A percentile compares a stretch with the other conserved stretches of the same genome.
Conservation (phyloP, 371 early-diverging fungal species). For the Saksenaea vasiformis region DNA sequence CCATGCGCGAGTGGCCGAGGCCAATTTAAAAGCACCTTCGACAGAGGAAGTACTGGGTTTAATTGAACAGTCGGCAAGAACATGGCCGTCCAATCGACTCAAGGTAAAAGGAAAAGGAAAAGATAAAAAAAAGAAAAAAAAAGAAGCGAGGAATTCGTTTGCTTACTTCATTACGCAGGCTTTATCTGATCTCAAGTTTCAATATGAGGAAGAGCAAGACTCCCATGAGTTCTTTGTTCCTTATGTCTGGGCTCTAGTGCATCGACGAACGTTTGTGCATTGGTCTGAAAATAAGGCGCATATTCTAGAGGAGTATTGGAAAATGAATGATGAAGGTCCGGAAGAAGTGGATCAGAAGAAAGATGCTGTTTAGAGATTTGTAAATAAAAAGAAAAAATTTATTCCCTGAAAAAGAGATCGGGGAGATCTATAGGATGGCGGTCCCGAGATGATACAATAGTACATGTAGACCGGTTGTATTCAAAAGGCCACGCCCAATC, state of each 20-base stretch:
- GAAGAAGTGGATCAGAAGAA: not conserved
- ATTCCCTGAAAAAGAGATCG: not conserved
- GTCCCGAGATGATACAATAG: slow-evolving; percentile 18
- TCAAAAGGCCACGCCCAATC: slow-evolving; percentile 12
- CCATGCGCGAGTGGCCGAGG: slow-evolving; percentile 61
- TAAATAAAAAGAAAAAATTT: not conserved
- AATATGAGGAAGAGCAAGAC: slow-evolving; percentile 67
- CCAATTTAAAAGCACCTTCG: slow-evolving; percentile 67
- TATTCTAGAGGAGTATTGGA: slow-evolving; percentile 52
- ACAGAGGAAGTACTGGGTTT: slow-evolving; percentile 65
- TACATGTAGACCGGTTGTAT: slow-evolving; percentile 13
- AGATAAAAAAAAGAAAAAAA: too few species aligned
- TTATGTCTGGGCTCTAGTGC: slow-evolving; percentile 70
- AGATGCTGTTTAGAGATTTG: not conserved
- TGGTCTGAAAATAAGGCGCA: slow-evolving; percentile 72
- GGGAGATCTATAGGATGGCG: slow-evolving; percentile 8
- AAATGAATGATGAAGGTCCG: slow-evolving; percentile 21
- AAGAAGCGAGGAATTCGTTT: too few species aligned
- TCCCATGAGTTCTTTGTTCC: slow-evolving; percentile 70
- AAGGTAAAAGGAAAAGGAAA: slow-evolving; percentile 31
- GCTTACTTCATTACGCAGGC: slow-evolving; percentile 17
- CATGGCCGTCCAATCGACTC: slow-evolving; percentile 65
- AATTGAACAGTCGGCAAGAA: slow-evolving; percentile 67
- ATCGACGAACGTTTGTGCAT: slow-evolving; percentile 61
- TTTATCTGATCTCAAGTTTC: slow-evolving; percentile 64